A percentile compares a stretch with the other conserved stretches of the same genome.
phyloP scores from a whole-genome alignment of 768 basidiomycete species.

The Neoboletus brunneissimus region DNA sequence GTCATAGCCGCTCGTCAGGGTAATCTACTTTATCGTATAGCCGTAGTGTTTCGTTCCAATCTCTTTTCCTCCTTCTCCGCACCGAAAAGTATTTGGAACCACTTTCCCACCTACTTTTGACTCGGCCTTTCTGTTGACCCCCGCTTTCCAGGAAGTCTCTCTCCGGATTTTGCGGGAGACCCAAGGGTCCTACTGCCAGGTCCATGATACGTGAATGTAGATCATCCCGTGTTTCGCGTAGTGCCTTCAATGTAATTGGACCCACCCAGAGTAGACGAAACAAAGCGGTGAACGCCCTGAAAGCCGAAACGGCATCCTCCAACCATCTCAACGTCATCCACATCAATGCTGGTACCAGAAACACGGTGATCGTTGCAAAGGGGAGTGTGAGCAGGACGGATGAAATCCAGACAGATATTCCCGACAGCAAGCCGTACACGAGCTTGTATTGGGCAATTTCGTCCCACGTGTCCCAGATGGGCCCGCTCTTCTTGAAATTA shows the following conservation, averaged over 20 bases:
- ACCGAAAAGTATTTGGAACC: conserved; percentile 76
- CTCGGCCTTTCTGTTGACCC: conserved; percentile 68
- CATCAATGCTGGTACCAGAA: conserved; percentile 72
- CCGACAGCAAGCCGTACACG: conserved; percentile 75
- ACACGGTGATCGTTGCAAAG: conserved; percentile 51
- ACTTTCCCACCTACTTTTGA: conserved; percentile 64
- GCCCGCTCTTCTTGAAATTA: conserved; percentile 78
- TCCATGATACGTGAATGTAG: conserved; percentile 66
- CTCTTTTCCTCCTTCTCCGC: conserved; percentile 72
- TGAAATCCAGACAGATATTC: conserved; percentile 61
- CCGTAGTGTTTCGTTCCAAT: conserved; percentile 86
- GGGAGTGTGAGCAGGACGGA: conserved; percentile 60
- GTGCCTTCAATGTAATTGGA: conserved; percentile 48
- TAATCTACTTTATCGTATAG: conserved; percentile 84
- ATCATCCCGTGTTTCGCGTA: conserved; percentile 52
- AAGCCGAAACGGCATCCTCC: conserved; percentile 78
- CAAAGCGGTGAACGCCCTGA: conserved; percentile 69
- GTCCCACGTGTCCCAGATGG: conserved; percentile 83
- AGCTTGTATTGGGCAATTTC: conserved; percentile 91
- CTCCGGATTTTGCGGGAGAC: conserved; percentile 70
- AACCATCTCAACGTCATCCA: conserved; percentile 90
- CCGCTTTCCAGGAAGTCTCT: conserved; percentile 56
- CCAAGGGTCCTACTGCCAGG: conserved; percentile 55
- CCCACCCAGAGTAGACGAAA: conserved; percentile 62
- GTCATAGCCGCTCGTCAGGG: conserved; percentile 47